Conservation (phyloP, 768 basidiomycete genomes). For the Symmetrospora coprosmae region DNA sequence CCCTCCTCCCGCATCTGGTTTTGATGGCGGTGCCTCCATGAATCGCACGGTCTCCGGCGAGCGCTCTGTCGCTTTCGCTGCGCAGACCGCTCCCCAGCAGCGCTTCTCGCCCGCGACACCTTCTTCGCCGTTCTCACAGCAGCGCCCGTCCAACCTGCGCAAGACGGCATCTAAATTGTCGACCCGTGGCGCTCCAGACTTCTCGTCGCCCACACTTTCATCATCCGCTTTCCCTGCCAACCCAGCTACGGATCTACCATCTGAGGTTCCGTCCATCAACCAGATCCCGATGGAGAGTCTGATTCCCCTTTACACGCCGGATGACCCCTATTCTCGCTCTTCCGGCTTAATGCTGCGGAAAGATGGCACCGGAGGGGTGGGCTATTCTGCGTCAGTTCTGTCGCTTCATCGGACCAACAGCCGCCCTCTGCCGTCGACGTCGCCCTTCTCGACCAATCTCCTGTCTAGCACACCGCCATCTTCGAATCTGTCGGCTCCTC, state of each 20-base stretch:
- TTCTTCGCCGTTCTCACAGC: neutral
- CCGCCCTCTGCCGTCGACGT: neutral
- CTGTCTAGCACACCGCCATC: constrained; percentile 16
- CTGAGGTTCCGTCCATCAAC: constrained; percentile 33
- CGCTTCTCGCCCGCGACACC: constrained; percentile 36
- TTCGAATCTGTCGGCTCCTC: constrained; percentile 4
- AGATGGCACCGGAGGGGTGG: neutral
- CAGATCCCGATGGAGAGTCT: constrained; percentile 57
- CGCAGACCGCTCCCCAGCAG: constrained; percentile 35
- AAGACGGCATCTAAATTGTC: no score
- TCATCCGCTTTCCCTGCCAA: no score
- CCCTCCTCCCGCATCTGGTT: no score
- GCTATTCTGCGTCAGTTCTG: constrained; percentile 12
- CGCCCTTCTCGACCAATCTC: neutral
- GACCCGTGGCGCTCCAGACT: no score
- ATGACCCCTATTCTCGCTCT: constrained; percentile 42
- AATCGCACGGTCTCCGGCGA: neutral
- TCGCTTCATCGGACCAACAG: constrained; percentile 1
- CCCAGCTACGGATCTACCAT: no score
- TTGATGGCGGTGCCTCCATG: constrained; percentile 10
- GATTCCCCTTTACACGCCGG: constrained; percentile 54
- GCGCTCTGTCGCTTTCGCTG: constrained; percentile 20
- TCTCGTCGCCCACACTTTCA: no score
- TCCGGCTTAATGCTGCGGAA: constrained; percentile 30
- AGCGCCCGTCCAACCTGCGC: constrained; percentile 4